Base-by-base conservation (phyloP, 2,329 filamentous ascomycete species). In the Nothomitra cinnamomea region DNA sequence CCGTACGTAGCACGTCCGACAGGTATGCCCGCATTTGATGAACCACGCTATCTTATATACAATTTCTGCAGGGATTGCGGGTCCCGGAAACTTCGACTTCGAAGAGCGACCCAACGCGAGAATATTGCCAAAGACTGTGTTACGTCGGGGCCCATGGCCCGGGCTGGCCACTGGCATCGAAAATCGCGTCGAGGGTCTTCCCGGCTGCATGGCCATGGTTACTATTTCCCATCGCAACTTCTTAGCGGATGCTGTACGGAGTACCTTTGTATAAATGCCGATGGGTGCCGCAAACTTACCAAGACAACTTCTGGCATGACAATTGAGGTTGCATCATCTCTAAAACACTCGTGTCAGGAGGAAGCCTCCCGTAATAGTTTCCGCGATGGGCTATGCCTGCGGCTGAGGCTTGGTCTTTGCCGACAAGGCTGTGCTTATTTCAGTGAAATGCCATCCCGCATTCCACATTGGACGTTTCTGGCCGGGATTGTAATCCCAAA, bases 1-100 rank as follows among this genome's bases (percentile, higher is more conserved):
- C 24, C 45, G 45, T 24, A 49, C n/a, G 25, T 49, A 49, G 24
- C 45, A 49, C 24, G 45, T 49, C 45, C 45, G 45, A 22, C 45
- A 49, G 12, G 13, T 32, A 19, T 49, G 45, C 12, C 45, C 45
- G 12, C 22, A 28, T 19, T 49, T 49, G 45, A 49, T 49, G 19
- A 35, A 49, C 45, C 45, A 49, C 3, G 45, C 45, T 12, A 49
- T 49, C 1, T 28, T 24, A 32, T 49, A 49, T 8, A 49, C 45
- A 28, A 49, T 49, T 15, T 49, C 45, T 10, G 45, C 45, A 3
- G 45, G 45, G 24, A 49, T 49, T 17, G 45, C 45, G 24, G 45
- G 45, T n/a, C 45, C 45, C n/a, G 45, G 45, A 15, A 35, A 5
- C 17, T 35, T 49, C 45, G 32, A 49, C n/a, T 32, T 49, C 3